Evolutionary conservation across 1,284 basidiomycete species (phyloP), one percentile per base, ranked within the genome.

Genomic region (Cryptococcus hybrid): DNA sequence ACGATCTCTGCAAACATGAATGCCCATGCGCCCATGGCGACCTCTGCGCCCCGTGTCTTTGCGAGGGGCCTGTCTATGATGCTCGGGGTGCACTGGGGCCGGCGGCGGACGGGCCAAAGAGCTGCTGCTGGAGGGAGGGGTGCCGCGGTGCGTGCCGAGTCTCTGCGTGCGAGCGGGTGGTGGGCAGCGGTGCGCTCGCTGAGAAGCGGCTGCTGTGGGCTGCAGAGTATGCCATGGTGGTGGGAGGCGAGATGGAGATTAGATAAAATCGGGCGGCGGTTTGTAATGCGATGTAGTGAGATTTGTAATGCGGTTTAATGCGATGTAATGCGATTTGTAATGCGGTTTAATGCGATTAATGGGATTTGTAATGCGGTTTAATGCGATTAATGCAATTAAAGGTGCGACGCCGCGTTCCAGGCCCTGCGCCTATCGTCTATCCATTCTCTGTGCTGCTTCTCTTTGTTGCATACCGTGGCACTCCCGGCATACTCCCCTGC

Each of bases 1-100:
- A 97, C 86, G 18, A 93, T 82, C 78, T 96, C 92, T 7, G 89
- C 89, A 77, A 96, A 92, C 61, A 96, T 81, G 71, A 95, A 96
- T 0, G 88, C 84, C 76, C 90, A 93, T 1, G 91, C 87, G 2
- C 87, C 84, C 2, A 86, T 81, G 18, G 89, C 88, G 51, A 94
- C 90, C 73, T 96, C 91, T 5, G 86, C 78, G 1, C 85, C 83
- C 52, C 88, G 84, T 3, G 89, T 85, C 80, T 90, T 91, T 81
- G 89, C 92, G 61, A 94, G 80, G 52, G 84, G 86, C 60, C 92
- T 82, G 67, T 95, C 92, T 77, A 93, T 89, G 58, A 95, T 73
- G 15, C 56, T 57, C 18, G 56, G 18, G 39, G 34, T 30, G 42
- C 13, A 38, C 5, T 15, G 48, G 15, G 6, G 18, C 48, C 18